Evolutionary conservation across 495 filamentous ascomycete genomes (phyloP), one percentile per base, ranked within the genome.

Genomic region (Penicillium malachiteum): DNA sequence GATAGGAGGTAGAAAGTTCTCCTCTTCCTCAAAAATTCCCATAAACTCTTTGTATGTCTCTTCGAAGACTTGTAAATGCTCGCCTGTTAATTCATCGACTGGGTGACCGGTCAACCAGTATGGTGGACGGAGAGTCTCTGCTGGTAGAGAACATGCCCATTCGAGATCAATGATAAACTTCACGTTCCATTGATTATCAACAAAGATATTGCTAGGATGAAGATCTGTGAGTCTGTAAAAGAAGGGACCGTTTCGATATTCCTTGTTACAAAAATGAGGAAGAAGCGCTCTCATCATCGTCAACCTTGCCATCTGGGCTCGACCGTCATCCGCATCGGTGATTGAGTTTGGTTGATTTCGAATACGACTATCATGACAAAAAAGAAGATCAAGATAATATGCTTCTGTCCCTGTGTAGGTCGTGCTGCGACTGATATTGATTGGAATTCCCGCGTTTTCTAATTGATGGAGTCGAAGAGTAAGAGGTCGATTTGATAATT

Each of bases 101-200:
- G 48, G 16, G 37, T 17, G 46, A 16, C 45, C 46, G 10, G 54
- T 55, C 34, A 75, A 54, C 72, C 69, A 75, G 34, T 62, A 59
- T 9, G 65, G 64, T 43, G 69, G 56, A 26, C 54, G 47, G 17
- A 70, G 51, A 59, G 68, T 67, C 53, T 75, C 65, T 3, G 62
- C 56, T 35, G 70, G 70, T 13, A 50, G 58, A 47, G 69, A 59
- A 56, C 69, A 73, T 5, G 69, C 70, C 71, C 64, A 75, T 52
- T 73, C 71, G 16, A 68, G 58, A 50, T 75, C 69, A 5, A 75
- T 46, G 3, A 73, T 18, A 37, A 45, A 69, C 33, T 51, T 71
- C 45, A 73, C 67, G 55, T 72, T 47, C 67, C 58, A 69, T 26
- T 74, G 14, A 16, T 58, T 44, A n/a, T n/a, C n/a, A n/a, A n/a